Percentiles rank a stretch among this genome's conserved stretches.
Conservation (phyloP, 768 basidiomycete species). For the Serendipita sp. region DNA sequence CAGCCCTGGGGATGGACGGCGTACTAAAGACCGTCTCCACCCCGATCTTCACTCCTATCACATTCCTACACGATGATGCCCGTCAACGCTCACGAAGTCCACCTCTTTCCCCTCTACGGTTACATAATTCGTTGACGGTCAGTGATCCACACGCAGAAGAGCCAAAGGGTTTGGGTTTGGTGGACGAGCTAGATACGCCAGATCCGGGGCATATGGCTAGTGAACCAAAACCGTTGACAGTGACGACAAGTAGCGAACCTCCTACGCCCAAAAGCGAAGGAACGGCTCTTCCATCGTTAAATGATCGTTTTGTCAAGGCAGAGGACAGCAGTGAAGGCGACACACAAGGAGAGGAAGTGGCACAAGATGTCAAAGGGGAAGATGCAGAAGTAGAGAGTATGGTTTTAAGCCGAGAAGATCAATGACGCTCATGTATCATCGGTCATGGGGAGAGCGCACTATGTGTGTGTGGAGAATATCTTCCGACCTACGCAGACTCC, state of each 20-base stretch:
- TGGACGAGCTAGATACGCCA: constrained; percentile 76
- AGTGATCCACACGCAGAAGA: constrained; percentile 14
- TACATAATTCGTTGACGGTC: constrained; percentile 8
- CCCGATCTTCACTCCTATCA: constrained; percentile 74
- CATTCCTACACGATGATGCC: constrained; percentile 72
- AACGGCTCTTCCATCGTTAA: constrained; percentile 1
- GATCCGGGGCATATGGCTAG: constrained; percentile 73
- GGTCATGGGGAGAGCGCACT: neutral
- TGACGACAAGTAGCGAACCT: constrained; percentile 9
- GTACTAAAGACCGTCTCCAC: constrained; percentile 40
- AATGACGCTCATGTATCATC: neutral
- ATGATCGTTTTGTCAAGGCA: constrained; percentile 13
- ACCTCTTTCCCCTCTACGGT: constrained; percentile 50
- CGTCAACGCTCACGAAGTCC: constrained; percentile 57
- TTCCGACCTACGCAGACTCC: neutral
- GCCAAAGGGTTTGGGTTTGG: constrained; percentile 44
- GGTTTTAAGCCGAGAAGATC: neutral
- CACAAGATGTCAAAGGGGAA: neutral
- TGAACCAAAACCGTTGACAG: constrained; percentile 49
- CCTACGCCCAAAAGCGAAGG: neutral
- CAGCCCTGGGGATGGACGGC: constrained; percentile 21
- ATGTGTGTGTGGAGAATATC: neutral
- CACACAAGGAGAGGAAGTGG: neutral
- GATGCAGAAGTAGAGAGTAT: constrained; percentile 1
- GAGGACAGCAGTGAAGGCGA: constrained; percentile 1